Conservation (phyloP, 2,329 filamentous ascomycete genomes). For the Mycosphaerella sp. region DNA sequence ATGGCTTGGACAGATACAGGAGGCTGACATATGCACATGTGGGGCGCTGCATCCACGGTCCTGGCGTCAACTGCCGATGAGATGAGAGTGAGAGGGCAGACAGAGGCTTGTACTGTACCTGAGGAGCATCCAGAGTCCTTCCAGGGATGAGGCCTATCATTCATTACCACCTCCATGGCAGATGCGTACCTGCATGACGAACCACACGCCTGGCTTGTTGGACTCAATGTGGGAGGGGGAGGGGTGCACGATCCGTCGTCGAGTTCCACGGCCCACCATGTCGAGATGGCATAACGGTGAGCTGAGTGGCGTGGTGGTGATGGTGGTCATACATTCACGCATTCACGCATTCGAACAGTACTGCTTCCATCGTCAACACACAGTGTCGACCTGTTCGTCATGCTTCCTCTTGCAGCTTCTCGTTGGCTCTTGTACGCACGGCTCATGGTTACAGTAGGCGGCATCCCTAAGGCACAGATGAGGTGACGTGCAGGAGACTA, state of each 20-base stretch:
- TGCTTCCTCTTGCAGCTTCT: neutral
- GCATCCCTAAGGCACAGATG: neutral
- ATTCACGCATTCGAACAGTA: no score
- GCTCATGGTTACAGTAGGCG: neutral
- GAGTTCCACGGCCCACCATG: conserved; percentile 1
- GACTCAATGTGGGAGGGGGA: conserved; percentile 1
- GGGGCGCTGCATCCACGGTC: conserved; percentile 4
- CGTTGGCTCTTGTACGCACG: no score
- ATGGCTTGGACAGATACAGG: conserved; percentile 7
- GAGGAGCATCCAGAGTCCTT: conserved; percentile 5
- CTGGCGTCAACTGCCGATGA: neutral
- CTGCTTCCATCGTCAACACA: no score
- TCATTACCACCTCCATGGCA: conserved; percentile 15
- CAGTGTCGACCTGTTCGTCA: neutral
- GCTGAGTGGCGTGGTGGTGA: conserved; percentile 11
- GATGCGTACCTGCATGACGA: conserved; percentile 17
- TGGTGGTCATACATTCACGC: conserved; percentile 5
- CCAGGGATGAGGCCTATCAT: conserved; percentile 14
- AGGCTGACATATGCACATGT: conserved; percentile 12
- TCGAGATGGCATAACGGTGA: neutral
- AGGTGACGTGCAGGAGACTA: neutral
- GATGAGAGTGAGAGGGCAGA: conserved; percentile 9
- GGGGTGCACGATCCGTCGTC: neutral
- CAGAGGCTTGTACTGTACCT: conserved; percentile 14
- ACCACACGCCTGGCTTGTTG: conserved; percentile 14